A percentile compares a stretch with the other conserved stretches of the same genome.
Conservation (phyloP, 257 asterid species). For the Euphrasia confusa region DNA sequence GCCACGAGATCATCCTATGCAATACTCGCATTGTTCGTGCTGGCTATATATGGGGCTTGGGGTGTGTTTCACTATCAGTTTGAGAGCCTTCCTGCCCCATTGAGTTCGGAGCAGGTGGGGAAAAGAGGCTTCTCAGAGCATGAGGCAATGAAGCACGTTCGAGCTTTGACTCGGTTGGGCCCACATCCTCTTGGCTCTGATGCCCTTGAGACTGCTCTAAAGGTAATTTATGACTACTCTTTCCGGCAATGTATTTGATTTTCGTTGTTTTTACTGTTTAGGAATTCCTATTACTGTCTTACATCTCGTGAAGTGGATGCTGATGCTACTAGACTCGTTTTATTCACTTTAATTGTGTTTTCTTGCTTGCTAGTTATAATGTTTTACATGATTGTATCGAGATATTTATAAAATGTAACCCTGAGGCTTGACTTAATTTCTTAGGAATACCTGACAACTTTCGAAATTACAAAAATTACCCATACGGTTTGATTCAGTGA, state of each 20-base stretch:
- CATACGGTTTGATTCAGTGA: background rate
- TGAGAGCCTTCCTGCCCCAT: slow-evolving; percentile 56
- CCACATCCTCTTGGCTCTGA: slow-evolving; percentile 89
- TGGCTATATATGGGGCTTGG: slow-evolving; percentile 63
- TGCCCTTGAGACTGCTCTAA: slow-evolving; percentile 60
- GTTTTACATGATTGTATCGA: too few species aligned
- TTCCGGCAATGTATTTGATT: background rate
- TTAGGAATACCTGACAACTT: background rate
- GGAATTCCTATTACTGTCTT: background rate
- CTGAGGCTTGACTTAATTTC: background rate
- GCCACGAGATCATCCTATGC: slow-evolving; percentile 68
- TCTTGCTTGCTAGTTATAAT: too few species aligned
- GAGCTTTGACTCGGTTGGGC: slow-evolving; percentile 65
- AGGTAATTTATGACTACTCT: slow-evolving; percentile 39
- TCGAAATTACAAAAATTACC: background rate
- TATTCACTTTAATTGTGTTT: slow-evolving; percentile 3
- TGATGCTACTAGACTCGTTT: background rate
- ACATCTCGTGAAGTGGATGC: background rate
- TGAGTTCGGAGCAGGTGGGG: slow-evolving; percentile 61
- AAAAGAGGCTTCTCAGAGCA: slow-evolving; percentile 91
- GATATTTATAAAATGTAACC: background rate
- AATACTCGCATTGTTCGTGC: slow-evolving; percentile 56
- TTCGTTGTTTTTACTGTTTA: background rate
- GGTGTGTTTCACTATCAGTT: slow-evolving; percentile 71
- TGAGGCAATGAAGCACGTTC: slow-evolving; percentile 77